phyloP scores from a whole-genome alignment of 108 stramenopile genomes.

The Cyclotella kingstonii region DNA sequence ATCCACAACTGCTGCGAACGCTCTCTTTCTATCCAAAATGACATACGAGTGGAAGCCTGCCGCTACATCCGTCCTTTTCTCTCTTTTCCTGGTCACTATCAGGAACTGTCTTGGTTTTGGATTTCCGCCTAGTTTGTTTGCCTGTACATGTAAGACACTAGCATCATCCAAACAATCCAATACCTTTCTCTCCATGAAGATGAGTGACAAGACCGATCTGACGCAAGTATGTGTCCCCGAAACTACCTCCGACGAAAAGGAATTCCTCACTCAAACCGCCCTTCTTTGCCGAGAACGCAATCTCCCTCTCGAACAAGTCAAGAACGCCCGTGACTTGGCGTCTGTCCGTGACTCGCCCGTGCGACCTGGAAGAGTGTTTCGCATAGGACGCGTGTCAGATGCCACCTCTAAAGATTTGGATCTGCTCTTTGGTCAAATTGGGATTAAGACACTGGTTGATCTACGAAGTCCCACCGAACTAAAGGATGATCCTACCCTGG shows the following conservation, averaged over 20 bases:
- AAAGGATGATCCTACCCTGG: constrained; percentile 73
- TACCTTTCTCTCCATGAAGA: constrained; percentile 1
- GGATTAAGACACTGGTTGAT: constrained; percentile 82
- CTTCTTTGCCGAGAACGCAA: constrained; percentile 70
- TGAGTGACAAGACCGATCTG: constrained; percentile 13
- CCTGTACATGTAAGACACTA: no score
- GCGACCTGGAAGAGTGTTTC: constrained; percentile 61
- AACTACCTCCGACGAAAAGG: constrained; percentile 39
- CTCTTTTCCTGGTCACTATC: no score
- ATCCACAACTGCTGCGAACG: no score
- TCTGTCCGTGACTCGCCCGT: constrained; percentile 70
- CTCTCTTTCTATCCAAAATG: no score
- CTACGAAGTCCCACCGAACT: constrained; percentile 84
- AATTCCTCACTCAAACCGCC: constrained; percentile 51
- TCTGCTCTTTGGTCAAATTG: constrained; percentile 56
- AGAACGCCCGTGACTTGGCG: constrained; percentile 89
- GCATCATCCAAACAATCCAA: not conserved
- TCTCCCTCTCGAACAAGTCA: constrained; percentile 70
- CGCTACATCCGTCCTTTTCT: no score
- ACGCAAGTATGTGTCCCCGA: constrained; percentile 11
- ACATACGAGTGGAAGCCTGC: no score
- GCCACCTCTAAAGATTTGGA: constrained; percentile 74
- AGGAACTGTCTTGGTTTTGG: no score
- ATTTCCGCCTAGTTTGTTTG: no score
- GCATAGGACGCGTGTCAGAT: constrained; percentile 85